A percentile compares a stretch with the other conserved stretches of the same genome.
Evolutionary conservation across 495 filamentous ascomycete species (phyloP).

Genomic region (Tuber aestivum): DNA sequence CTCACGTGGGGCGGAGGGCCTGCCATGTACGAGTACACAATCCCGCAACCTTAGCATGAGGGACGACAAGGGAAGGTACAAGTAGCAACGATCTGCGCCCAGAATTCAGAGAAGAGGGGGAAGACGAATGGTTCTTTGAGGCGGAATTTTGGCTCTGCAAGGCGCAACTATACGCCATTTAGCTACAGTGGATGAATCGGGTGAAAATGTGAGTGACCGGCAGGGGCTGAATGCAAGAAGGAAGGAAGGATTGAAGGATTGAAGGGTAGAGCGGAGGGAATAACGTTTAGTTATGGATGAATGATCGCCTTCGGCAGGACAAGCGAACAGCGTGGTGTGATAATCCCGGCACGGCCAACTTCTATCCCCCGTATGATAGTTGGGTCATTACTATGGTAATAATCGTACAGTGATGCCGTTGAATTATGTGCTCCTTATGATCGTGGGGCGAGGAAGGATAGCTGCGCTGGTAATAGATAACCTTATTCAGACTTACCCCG

Average conservation of each 20-base stretch:
- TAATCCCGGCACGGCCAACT: not conserved
- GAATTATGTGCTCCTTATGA: not conserved
- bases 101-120: not conserved
- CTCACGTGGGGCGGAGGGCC: slow-evolving; percentile 25
- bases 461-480: not conserved
- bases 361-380: not conserved
- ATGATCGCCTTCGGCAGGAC: not conserved
- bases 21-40: slow-evolving; percentile 35
- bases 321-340: not conserved
- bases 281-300: slow-evolving; percentile 1
- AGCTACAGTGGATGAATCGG: not conserved
- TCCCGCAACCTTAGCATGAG: slow-evolving; percentile 5
- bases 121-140: not conserved
- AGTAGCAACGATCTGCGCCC: not conserved
- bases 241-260: not conserved
- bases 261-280: not conserved
- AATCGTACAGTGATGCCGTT: not conserved
- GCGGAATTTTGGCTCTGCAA: not conserved
- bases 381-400: not conserved
- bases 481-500: not conserved
- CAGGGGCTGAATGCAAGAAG: not conserved
- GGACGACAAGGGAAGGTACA: not conserved
- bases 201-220: not conserved
- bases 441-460: not conserved
- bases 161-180: not conserved